Base-by-base conservation (phyloP, 768 basidiomycete species). In the Clavulina sp. region DNA sequence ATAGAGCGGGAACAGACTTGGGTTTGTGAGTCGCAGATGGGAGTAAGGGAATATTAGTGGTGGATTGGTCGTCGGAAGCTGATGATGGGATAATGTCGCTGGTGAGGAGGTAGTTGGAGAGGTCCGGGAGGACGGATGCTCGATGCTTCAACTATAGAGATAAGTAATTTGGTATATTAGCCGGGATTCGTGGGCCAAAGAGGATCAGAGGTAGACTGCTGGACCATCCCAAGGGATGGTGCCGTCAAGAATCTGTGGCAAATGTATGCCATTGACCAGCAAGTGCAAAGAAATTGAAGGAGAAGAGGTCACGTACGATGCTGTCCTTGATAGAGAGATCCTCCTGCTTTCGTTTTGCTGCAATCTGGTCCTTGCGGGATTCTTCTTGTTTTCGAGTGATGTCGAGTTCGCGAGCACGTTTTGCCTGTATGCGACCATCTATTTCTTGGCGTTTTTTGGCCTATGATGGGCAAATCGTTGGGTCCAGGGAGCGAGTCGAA, bases 311-410 rank as follows among this genome's bases (percentile, higher is more conserved):
- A 53, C 54, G 3, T 36, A 56, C 55, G 9, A 56, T 56, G 18
- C 54, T 41, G 36, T 56, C 54, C 32, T 56, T 56, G 13, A 55
- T 49, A 0, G 55, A 55, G n/a, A 56, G 33, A 34, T 56, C 55
- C 44, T 56, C 55, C 44, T 55, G 44, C 23, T 54, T 56, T 28
- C 55, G 44, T 16, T 13, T 56, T 4, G 54, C 54, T n/a, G 31
- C 43, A 29, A 41, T 23, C 5, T 54, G 31, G 28, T 56, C 55
- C 30, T 41, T 32, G 40, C 54, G 54, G 16, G 48, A 44, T 32
- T 56, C 55, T 16, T 56, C 55, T 34, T 54, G 46, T 26, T 50
- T 56, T 19, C 55, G 36, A 31, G 49, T 52, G 16, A 41, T 23
- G 28, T 33, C 54, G 38, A 50, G 55, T 23, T 56, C 55, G 16